phyloP scores from a whole-genome alignment of 2,329 filamentous ascomycete species.

The Cercospora canescens region DNA sequence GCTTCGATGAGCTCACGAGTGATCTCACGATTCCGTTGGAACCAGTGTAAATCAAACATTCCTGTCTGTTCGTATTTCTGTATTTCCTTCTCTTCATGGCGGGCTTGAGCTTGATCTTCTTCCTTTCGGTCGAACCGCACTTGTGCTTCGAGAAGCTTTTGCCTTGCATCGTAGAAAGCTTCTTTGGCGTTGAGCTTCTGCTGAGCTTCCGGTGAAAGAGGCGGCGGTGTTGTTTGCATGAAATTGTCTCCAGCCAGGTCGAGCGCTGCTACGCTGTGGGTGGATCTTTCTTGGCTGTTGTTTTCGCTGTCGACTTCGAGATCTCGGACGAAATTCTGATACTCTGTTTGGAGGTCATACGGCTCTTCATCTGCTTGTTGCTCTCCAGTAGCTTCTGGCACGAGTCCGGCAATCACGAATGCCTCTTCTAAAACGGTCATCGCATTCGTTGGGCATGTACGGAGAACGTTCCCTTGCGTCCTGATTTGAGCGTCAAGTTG shows the following conservation, averaged over 20 bases:
- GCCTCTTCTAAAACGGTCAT: background rate
- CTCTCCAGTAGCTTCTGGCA: background rate
- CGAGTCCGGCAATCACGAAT: background rate
- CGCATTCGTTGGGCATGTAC: background rate
- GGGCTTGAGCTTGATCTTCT: background rate
- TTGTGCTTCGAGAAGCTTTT: background rate
- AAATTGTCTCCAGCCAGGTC: background rate
- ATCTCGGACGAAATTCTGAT: background rate
- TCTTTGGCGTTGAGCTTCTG: background rate
- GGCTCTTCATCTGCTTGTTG: background rate
- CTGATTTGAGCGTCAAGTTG: background rate
- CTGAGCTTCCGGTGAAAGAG: background rate
- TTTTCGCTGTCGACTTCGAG: background rate
- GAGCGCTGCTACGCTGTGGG: background rate
- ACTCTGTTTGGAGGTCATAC: background rate
- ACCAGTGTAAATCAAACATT: slow-evolving; percentile 19
- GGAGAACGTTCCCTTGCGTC: background rate
- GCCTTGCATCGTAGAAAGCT: background rate
- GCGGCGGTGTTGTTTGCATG: background rate
- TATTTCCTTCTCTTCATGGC: background rate
- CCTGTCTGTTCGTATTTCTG: background rate
- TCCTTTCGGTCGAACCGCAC: background rate
- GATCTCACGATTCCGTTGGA: slow-evolving; percentile 8
- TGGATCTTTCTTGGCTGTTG: background rate
- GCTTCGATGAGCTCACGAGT: slow-evolving; percentile 17